Conservation (phyloP, 2,329 filamentous ascomycete species). For the Penicillium sclerotigenum region DNA sequence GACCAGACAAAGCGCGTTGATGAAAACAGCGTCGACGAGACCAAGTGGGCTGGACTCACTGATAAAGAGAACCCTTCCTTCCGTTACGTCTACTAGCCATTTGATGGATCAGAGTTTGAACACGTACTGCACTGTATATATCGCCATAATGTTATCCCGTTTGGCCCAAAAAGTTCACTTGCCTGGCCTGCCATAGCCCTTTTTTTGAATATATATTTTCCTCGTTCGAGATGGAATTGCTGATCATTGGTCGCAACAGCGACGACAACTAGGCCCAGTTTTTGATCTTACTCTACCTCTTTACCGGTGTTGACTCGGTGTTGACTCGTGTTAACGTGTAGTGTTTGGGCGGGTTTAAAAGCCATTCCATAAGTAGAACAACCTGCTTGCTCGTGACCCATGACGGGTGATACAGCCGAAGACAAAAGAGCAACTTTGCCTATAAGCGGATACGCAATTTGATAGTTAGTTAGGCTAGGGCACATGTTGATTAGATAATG, state of each 20-base stretch:
- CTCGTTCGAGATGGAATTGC: not conserved
- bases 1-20: conserved; percentile 17
- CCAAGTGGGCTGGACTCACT: conserved; percentile 34
- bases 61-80: conserved; percentile 36
- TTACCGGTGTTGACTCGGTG: not conserved
- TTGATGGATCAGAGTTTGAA: not conserved
- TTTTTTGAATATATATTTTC: not conserved
- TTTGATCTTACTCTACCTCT: not conserved
- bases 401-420: not conserved
- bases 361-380: too few species aligned
- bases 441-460: too few species aligned
- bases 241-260: not conserved
- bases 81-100: conserved; percentile 35
- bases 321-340: not conserved
- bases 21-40: conserved; percentile 21
- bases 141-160: not conserved
- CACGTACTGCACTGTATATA: not conserved
- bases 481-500: conserved; percentile 47
- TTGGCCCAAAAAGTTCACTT: not conserved
- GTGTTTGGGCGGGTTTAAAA: too few species aligned
- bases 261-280: not conserved
- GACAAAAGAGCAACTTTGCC: not conserved
- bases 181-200: not conserved
- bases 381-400: too few species aligned
- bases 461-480: too few species aligned